Percentiles rank a stretch among this genome's conserved stretches.
Conservation (phyloP, 805 yeast species). For the Yarrowia sp. region DNA sequence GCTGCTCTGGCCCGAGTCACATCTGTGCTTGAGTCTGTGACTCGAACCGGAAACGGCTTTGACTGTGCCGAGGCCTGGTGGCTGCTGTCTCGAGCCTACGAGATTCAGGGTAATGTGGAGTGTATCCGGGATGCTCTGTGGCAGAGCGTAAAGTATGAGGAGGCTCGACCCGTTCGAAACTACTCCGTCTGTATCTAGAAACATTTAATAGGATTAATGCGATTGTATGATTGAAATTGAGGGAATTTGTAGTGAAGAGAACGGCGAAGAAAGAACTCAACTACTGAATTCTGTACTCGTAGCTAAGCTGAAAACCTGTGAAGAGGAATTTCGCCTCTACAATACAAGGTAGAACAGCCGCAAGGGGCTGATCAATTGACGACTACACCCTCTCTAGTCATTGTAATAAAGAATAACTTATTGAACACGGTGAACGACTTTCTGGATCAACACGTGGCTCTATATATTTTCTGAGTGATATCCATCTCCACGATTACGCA, state of each 20-base stretch:
- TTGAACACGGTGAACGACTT: neutral
- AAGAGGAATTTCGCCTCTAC: too few species aligned
- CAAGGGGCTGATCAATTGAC: too few species aligned
- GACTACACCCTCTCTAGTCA: too few species aligned
- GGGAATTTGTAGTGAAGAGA: too few species aligned
- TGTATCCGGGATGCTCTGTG: constrained; percentile 60
- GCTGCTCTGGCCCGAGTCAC: constrained; percentile 62
- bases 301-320: too few species aligned
- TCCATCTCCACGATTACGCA: constrained; percentile 39
- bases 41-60: constrained; percentile 54
- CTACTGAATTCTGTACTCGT: too few species aligned
- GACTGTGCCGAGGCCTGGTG: constrained; percentile 70
- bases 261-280: too few species aligned
- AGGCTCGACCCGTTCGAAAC: constrained; percentile 61
- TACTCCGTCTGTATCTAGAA: constrained; percentile 44
- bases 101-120: constrained; percentile 60
- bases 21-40: constrained; percentile 52
- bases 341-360: too few species aligned
- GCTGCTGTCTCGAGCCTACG: constrained; percentile 69
- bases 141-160: constrained; percentile 68
- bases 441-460: constrained; percentile 7
- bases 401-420: too few species aligned
- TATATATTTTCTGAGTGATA: neutral
- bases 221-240: neutral
- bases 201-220: constrained; percentile 19